Evolutionary conservation across 1,139 yeast genomes (phyloP).

Genomic region (Hyphopichia buzzinii): DNA sequence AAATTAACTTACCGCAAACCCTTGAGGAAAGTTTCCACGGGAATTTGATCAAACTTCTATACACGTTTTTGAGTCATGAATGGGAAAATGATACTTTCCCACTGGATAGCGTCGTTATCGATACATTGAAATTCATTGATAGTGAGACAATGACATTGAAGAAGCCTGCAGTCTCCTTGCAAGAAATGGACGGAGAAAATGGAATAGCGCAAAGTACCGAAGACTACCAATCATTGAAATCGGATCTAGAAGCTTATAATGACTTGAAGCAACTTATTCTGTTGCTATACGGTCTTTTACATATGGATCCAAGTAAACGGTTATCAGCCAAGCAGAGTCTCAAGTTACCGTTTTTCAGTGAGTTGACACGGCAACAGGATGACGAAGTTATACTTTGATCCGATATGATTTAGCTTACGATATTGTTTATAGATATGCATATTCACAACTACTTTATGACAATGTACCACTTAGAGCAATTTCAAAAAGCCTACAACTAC

Average conservation of each 20-base stretch:
- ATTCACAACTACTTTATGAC: background rate
- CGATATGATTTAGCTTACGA: background rate
- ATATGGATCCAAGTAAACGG: slow-evolving; percentile 56
- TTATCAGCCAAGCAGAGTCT: slow-evolving; percentile 56
- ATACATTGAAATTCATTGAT: slow-evolving; percentile 26
- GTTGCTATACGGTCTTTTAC: slow-evolving; percentile 52
- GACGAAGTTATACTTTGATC: slow-evolving; percentile 36
- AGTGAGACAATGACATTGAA: background rate
- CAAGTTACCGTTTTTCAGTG: slow-evolving; percentile 52
- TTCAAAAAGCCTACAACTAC: background rate
- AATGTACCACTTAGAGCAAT: slow-evolving; percentile 1
- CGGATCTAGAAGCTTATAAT: slow-evolving; percentile 26
- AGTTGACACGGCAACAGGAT: slow-evolving; percentile 29
- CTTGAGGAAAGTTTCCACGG: slow-evolving; percentile 21
- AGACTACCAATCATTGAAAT: slow-evolving; percentile 13
- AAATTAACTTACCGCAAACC: slow-evolving; percentile 43
- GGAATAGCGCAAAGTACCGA: slow-evolving; percentile 7
- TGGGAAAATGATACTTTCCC: slow-evolving; percentile 36
- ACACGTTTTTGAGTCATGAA: slow-evolving; percentile 32
- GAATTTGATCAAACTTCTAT: slow-evolving; percentile 32
- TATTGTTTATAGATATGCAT: too few relatives aligned
- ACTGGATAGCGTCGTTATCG: slow-evolving; percentile 36
- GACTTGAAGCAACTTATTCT: slow-evolving; percentile 51
- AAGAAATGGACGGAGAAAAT: background rate
- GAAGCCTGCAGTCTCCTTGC: slow-evolving; percentile 1